Base-by-base conservation (phyloP, 371 early-diverging fungal genomes). In the Chytridium lagenaria region DNA sequence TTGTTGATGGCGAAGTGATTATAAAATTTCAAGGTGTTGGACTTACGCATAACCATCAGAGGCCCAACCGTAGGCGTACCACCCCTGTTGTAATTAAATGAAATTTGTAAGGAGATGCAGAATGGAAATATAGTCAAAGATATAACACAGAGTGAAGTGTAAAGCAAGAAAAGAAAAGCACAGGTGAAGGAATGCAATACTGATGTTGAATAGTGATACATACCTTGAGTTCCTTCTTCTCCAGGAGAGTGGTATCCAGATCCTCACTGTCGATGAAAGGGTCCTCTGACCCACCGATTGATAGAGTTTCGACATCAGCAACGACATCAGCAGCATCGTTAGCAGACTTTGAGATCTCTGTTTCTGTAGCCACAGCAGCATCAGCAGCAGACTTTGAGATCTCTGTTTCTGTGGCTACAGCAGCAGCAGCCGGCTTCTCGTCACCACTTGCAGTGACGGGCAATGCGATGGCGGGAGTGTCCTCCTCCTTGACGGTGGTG, bases 61-160 rank as follows among this genome's bases (percentile, higher is more conserved):
- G 19, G 44, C 28, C 34, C 52, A 57, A 16, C 72, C 72, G 40
- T 65, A 72, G 37, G 30, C 26, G 72, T 72, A 72, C 72, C 72
- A 72, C 26, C 55, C 55, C 44, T 44, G 44, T 19, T 12, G 44
- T 12, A 44, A 44, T 7, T 19, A 44, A 44, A 44, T 12, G 19
- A 44, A 19, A 44, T 7, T 12, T 12, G 44, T 44, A 44, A 44
- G 44, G 19, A 44, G 7, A 7, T 44, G 44, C 12, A 44, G 19
- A 44, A 44, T 44, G n/a, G n/a, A n/a, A n/a, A n/a, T n/a, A n/a
- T n/a, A n/a, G n/a, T n/a, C n/a, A n/a, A n/a, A n/a, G n/a, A n/a
- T n/a, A n/a, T n/a, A n/a, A n/a, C n/a, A n/a, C n/a, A n/a, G n/a
- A n/a, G n/a, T n/a, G n/a, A n/a, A n/a, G n/a, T n/a, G n/a, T n/a